Percentiles rank a stretch among this genome's conserved stretches.
Conservation (phyloP, 2,329 filamentous ascomycete species). For the Pseudocercospora cruenta region DNA sequence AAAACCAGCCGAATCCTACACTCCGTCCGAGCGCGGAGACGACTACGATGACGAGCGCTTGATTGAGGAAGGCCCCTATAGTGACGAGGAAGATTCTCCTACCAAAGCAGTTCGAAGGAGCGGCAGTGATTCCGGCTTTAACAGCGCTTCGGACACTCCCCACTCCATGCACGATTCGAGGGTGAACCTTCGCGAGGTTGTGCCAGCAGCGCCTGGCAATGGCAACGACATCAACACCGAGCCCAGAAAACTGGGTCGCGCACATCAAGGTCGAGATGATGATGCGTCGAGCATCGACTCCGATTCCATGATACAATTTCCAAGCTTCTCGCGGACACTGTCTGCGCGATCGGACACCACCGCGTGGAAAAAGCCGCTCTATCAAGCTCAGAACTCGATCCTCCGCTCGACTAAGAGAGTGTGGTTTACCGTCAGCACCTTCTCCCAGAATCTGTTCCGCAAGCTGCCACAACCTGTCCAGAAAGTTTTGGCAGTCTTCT, state of each 20-base stretch:
- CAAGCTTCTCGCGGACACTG: constrained; percentile 38
- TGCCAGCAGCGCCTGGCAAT: constrained; percentile 51
- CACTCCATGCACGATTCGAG: constrained; percentile 27
- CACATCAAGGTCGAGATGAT: constrained; percentile 13
- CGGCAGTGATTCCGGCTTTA: constrained; percentile 48
- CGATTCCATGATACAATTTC: constrained; percentile 57
- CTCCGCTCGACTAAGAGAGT: constrained; percentile 32
- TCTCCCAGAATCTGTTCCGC: constrained; percentile 48
- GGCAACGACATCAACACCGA: constrained; percentile 50
- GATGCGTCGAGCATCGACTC: constrained; percentile 31
- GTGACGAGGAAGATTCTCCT: constrained; percentile 48
- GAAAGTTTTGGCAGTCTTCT: constrained; percentile 50
- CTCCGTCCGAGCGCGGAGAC: constrained; percentile 67
- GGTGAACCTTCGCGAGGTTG: constrained; percentile 24
- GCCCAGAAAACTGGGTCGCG: constrained; percentile 43
- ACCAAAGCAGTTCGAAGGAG: constrained; percentile 17
- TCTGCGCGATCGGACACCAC: constrained; percentile 16
- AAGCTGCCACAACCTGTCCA: constrained; percentile 59
- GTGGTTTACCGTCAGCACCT: constrained; percentile 36
- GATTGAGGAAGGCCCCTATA: constrained; percentile 59
- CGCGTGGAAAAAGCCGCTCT: constrained; percentile 33
- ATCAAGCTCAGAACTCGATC: constrained; percentile 25
- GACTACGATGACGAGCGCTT: constrained; percentile 46
- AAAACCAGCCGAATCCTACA: constrained; percentile 77
- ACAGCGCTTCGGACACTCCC: constrained; percentile 51